Evolutionary conservation across 2,329 filamentous ascomycete genomes (phyloP).

Genomic region (Metarhizium album): DNA sequence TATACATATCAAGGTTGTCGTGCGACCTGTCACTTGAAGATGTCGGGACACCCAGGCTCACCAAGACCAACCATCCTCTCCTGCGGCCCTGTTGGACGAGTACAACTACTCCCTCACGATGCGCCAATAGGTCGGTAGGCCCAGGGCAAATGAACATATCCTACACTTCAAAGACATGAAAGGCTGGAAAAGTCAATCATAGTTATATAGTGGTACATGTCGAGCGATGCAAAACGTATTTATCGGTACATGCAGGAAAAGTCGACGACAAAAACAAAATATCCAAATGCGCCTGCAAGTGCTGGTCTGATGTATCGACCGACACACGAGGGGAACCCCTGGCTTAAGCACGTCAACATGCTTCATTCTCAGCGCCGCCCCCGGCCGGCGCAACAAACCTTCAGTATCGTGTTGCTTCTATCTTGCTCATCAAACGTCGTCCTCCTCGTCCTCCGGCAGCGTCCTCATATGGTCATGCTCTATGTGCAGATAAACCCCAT

Average conservation of each 20-base stretch:
- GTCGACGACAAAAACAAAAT: conserved; percentile 5
- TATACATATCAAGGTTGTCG: too few species aligned
- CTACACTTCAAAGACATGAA: too few species aligned
- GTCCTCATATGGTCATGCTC: not conserved
- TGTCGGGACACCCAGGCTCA: too few species aligned
- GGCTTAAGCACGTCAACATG: not conserved
- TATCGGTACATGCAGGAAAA: conserved; percentile 10
- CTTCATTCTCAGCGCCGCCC: not conserved
- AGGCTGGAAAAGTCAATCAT: not conserved
- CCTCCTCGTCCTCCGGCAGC: not conserved
- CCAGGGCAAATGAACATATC: too few species aligned
- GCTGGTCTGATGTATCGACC: conserved; percentile 2
- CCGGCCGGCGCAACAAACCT: too few species aligned
- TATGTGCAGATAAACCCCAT: not conserved
- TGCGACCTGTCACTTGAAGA: too few species aligned
- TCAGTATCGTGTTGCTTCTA: not conserved
- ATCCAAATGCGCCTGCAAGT: conserved; percentile 10
- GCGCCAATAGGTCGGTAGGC: too few species aligned
- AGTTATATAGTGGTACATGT: not conserved
- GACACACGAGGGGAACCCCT: conserved; percentile 1
- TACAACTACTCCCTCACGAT: too few species aligned
- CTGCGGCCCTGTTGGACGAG: too few species aligned
- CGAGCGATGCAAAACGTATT: conserved; percentile 16
- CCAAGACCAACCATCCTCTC: too few species aligned
- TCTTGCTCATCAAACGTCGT: not conserved